Conservation (phyloP, 2,329 filamentous ascomycete genomes). For the Pseudocercospora eumusae region DNA sequence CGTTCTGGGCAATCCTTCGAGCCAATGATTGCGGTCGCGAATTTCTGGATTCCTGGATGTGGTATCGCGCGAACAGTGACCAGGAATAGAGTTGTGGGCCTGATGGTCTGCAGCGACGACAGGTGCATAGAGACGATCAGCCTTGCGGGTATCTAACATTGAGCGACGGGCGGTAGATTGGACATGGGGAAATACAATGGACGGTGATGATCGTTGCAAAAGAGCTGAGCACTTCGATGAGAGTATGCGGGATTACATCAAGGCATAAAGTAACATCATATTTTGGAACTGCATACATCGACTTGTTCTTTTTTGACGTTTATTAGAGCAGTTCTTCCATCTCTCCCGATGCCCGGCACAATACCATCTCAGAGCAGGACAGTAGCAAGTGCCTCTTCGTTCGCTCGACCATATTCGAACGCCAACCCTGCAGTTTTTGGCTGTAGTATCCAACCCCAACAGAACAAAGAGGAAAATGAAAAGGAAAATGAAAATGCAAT, state of each 20-base stretch:
- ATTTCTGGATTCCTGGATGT: not conserved
- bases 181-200: not conserved
- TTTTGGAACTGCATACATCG: not conserved
- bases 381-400: no score
- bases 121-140: not conserved
- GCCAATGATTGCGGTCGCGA: not conserved
- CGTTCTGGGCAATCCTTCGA: conserved; percentile 4
- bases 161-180: not conserved
- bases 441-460: no score
- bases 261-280: no score
- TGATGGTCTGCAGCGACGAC: not conserved
- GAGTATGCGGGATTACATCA: not conserved
- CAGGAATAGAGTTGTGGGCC: not conserved
- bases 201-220: not conserved
- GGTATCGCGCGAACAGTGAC: not conserved
- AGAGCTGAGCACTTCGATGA: not conserved
- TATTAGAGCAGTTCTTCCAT: no score
- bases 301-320: not conserved
- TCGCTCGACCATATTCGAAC: no score
- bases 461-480: no score
- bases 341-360: no score
- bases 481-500: no score
- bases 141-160: not conserved
- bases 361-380: no score
- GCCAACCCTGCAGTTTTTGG: no score